A percentile compares a stretch with the other conserved stretches of the same genome.
These are phyloP conservation scores for Heliamphora pulchella DNA, from an alignment of 179 eudicot species.

Conservation along the genomic window DNA sequence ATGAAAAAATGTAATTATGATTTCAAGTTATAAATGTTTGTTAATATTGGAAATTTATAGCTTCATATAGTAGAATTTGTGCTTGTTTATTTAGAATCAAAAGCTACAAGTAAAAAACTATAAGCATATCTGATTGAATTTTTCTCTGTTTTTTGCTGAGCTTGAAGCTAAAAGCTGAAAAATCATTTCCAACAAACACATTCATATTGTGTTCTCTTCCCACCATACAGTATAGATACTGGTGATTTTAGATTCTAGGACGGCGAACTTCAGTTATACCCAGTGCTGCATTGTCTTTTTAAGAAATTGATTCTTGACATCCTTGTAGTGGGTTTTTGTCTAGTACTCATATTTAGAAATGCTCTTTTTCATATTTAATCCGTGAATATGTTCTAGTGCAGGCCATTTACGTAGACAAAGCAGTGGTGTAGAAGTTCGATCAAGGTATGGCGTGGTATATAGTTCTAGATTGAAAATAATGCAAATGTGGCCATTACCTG, in stretches of 20 bases:
- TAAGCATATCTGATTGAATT: too few relatives aligned
- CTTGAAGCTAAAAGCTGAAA: not conserved
- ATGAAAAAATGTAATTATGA: too few relatives aligned
- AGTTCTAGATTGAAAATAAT: not conserved
- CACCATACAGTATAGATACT: not conserved
- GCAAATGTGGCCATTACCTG: not conserved
- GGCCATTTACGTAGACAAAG: conserved; percentile 72
- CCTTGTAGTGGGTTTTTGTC: not conserved
- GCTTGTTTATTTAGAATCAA: too few relatives aligned
- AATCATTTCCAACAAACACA: too few relatives aligned
- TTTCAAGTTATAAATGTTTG: too few relatives aligned
- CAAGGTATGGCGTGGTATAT: conserved; percentile 39
- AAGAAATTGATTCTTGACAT: not conserved
- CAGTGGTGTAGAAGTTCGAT: conserved; percentile 57
- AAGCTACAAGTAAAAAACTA: too few relatives aligned
- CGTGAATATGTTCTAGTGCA: conserved; percentile 23
- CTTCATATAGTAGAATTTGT: too few relatives aligned
- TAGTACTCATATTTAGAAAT: not conserved
- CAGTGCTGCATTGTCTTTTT: not conserved
- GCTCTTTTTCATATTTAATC: not conserved
- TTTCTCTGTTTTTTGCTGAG: not conserved
- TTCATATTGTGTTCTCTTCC: too few relatives aligned
- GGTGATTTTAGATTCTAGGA: not conserved
- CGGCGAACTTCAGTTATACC: not conserved
- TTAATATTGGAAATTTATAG: too few relatives aligned